Base-by-base conservation (phyloP, 2,329 filamentous ascomycete species). In the Monosporascus sp. region DNA sequence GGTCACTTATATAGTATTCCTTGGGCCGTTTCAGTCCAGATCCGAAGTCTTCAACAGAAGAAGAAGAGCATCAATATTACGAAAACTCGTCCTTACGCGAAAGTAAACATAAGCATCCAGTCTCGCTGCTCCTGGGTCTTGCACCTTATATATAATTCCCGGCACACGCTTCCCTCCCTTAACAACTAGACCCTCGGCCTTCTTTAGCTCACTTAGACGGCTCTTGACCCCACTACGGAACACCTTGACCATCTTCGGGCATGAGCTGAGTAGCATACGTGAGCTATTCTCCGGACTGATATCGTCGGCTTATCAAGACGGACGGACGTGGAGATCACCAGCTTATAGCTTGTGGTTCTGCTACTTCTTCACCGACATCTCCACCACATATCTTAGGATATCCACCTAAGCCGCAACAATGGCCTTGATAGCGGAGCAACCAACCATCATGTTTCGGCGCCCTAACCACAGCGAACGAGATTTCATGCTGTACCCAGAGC, bases 401-500 rank as follows among this genome's bases (percentile, higher is more conserved):
- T 27, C 15, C 42, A 24, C 42, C 11, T 15, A 25, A 46, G 42
- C 42, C 48, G 51, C 36, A 57, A 54, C 52, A 36, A 68, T 68
- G 65, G 57, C 65, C 48, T 54, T 64, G 55, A 61, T 61, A 39
- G 55, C 60, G 44, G 60, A 65, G 44, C 65, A 64, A 18, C 56
- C 63, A 14, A 67, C 65, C 50, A 59, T 59, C 48, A 69, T 68
- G 65, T 69, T 68, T 34, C 61, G 64, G 34, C 56, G 62, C 47
- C 56, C 59, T 41, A 56, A 52, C 18, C 58, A 58, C 4, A 46
- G 9, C 46, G 64, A 68, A 46, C 59, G 63, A 44, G 67, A 69
- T 51, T 69, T 67, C 59, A 66, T 65, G 61, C 59, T 68, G 25
- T 68, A 63, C 51, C 62, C 67, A 14, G 65, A 67, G 25, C 54